phyloP scores from a whole-genome alignment of 805 yeast genomes.

The Wickerhamomyces ciferrii region DNA sequence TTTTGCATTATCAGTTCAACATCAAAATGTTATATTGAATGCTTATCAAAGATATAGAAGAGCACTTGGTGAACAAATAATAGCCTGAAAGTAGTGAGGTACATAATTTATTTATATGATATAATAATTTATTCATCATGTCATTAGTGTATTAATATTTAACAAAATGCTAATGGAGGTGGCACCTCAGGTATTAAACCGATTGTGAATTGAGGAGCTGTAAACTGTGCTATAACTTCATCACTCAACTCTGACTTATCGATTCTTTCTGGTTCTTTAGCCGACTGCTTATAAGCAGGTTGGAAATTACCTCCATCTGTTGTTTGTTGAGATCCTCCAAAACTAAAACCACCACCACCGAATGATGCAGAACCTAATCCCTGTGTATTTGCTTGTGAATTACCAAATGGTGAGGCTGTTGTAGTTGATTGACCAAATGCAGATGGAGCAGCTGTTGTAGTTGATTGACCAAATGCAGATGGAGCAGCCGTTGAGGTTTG shows the following conservation, averaged over 20 bases:
- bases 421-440: constrained; percentile 1
- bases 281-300: constrained; percentile 28
- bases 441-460: neutral
- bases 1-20: constrained; percentile 40
- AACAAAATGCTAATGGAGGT: constrained; percentile 53
- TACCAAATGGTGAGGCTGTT: constrained; percentile 20
- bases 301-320: constrained; percentile 9
- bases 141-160: neutral
- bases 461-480: neutral
- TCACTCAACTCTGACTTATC: constrained; percentile 36
- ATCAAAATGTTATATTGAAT: constrained; percentile 30
- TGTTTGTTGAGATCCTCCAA: constrained; percentile 4
- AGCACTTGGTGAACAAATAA: neutral
- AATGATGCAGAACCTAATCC: neutral
- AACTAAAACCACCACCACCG: neutral
- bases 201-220: constrained; percentile 39
- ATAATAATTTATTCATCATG: neutral
- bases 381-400: neutral
- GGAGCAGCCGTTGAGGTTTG: neutral
- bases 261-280: constrained; percentile 22
- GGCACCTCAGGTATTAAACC: constrained; percentile 70
- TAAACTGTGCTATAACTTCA: constrained; percentile 40
- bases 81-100: neutral
- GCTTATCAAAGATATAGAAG: constrained; percentile 22
- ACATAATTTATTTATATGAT: too few relatives aligned